Evolutionary conservation across 441 rosid species (phyloP).

Genomic region (Aleurites moluccanus): DNA sequence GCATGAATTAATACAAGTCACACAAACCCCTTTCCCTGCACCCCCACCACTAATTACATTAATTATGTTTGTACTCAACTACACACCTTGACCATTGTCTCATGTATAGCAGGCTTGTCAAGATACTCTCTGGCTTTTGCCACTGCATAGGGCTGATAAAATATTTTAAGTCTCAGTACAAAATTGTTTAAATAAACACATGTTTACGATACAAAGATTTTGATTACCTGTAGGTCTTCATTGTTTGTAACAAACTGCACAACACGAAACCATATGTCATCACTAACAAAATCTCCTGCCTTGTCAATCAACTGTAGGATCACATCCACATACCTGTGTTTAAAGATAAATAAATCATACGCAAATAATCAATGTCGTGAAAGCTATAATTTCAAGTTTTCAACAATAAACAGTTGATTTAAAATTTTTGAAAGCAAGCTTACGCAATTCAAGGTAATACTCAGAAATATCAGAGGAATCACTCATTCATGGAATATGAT

Average conservation of each 20-base stretch:
- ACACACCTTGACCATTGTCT: constrained; percentile 98
- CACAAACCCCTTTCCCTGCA: not conserved
- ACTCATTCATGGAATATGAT: not conserved
- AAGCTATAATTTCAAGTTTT: not conserved
- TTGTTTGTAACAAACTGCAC: constrained; percentile 99
- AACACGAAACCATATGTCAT: constrained; percentile 99
- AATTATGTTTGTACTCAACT: not conserved
- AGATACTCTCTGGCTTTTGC: constrained; percentile 91
- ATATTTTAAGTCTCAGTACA: constrained; percentile 29
- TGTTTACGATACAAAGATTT: constrained; percentile 19
- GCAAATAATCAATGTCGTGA: not conserved
- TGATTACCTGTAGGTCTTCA: constrained; percentile 92
- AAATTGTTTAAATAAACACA: constrained; percentile 20
- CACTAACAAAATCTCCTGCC: constrained; percentile 99
- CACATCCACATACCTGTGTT: constrained; percentile 94
- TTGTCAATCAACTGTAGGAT: constrained; percentile 99
- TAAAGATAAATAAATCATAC: constrained; percentile 8
- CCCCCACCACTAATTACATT: not conserved
- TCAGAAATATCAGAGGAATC: not conserved
- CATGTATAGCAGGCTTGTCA: constrained; percentile 92
- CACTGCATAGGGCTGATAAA: constrained; percentile 89
- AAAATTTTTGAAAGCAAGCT: constrained; percentile 14
- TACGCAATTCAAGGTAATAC: not conserved
- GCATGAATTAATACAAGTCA: constrained; percentile 3
- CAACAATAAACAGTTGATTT: not conserved